Evolutionary conservation across 768 basidiomycete genomes (phyloP).

Genomic region (Collybiopsis confluens): DNA sequence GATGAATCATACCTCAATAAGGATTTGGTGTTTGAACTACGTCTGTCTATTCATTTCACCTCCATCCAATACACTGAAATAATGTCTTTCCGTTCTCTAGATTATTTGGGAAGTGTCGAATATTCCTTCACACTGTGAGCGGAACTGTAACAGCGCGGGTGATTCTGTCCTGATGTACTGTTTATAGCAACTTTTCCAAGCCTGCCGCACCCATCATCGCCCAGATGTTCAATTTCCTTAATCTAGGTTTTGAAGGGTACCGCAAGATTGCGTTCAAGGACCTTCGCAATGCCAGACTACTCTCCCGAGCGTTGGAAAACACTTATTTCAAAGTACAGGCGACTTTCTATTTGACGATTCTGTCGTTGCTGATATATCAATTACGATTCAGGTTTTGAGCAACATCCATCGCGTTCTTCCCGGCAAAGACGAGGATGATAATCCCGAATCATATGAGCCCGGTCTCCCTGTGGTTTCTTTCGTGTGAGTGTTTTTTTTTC

Average conservation of each 20-base stretch:
- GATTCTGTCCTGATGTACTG: too few species aligned
- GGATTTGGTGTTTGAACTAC: constrained; percentile 62
- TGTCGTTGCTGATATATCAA: neutral
- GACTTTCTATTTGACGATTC: too few species aligned
- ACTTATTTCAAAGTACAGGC: constrained; percentile 42
- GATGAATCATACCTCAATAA: constrained; percentile 55
- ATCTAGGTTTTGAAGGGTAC: constrained; percentile 54
- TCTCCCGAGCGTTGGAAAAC: constrained; percentile 52
- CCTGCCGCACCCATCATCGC: constrained; percentile 54
- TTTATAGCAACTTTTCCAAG: constrained; percentile 47
- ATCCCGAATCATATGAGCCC: constrained; percentile 43
- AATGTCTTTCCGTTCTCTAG: constrained; percentile 18
- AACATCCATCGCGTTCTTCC: constrained; percentile 38
- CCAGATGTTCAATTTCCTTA: constrained; percentile 60
- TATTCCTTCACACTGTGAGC: constrained; percentile 52
- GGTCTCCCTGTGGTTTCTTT: constrained; percentile 65
- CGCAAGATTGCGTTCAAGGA: constrained; percentile 38
- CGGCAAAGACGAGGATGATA: constrained; percentile 27
- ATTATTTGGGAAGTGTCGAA: constrained; percentile 57
- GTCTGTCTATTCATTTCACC: constrained; percentile 26
- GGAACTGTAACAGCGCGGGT: too few species aligned
- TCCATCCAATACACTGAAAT: neutral
- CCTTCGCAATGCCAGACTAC: constrained; percentile 50
- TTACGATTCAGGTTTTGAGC: constrained; percentile 32
- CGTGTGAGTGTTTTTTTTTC: constrained; percentile 28